A percentile compares a stretch with the other conserved stretches of the same genome.
These are phyloP conservation scores for Flaveria robusta DNA, from an alignment of 129 eudicot species.

Conservation along the genomic window DNA sequence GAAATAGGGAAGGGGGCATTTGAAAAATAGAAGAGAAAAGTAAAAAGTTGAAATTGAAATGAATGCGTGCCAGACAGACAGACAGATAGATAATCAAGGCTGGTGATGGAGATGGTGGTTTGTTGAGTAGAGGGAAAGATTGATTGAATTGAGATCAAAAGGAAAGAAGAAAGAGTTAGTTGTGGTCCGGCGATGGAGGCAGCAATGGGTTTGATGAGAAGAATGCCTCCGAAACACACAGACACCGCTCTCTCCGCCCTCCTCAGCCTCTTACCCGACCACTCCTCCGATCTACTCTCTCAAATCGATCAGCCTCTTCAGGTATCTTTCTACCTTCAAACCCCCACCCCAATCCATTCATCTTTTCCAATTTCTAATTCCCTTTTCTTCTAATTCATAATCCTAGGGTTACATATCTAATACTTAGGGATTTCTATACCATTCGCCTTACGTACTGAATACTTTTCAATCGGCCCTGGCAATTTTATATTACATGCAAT, in stretches of 20 bases:
- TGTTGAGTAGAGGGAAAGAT: slow-evolving; percentile 34
- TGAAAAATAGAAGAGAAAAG: background rate
- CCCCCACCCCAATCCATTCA: too few species aligned
- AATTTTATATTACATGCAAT: too few species aligned
- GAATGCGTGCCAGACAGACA: slow-evolving; percentile 13
- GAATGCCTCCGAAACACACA: slow-evolving; percentile 87
- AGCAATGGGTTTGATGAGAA: slow-evolving; percentile 94
- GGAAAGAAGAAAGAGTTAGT: background rate
- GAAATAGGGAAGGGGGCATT: slow-evolving; percentile 6
- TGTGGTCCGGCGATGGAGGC: slow-evolving; percentile 59
- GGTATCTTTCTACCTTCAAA: too few species aligned
- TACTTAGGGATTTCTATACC: too few species aligned
- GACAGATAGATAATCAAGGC: too few species aligned
- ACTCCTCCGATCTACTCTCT: slow-evolving; percentile 93
- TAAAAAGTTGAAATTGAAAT: slow-evolving; percentile 21
- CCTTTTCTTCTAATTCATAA: too few species aligned
- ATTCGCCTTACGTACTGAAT: too few species aligned
- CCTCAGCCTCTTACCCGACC: slow-evolving; percentile 72
- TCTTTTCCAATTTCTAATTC: background rate
- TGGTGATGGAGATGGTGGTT: slow-evolving; percentile 26
- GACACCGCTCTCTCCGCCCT: slow-evolving; percentile 91
- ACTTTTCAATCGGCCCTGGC: too few species aligned
- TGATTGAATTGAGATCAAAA: slow-evolving; percentile 32
- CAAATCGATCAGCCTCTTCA: slow-evolving; percentile 98
- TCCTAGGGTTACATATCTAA: too few species aligned